Evolutionary conservation across 306 rosid species (phyloP).

Genomic region (Ormosia semicastrata): DNA sequence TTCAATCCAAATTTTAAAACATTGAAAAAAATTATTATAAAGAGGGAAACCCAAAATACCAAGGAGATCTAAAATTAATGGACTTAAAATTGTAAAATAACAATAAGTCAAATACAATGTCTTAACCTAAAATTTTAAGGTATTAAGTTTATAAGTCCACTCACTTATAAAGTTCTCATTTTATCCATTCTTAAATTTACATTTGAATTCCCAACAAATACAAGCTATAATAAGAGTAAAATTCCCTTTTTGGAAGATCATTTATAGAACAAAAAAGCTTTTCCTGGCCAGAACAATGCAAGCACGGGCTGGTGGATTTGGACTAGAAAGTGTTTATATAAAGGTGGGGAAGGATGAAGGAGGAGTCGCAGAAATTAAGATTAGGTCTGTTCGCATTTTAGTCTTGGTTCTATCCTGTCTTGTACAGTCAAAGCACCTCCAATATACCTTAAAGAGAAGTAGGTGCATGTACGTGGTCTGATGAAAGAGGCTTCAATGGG

Average conservation of each 20-base stretch:
- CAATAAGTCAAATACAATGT: too few relatives aligned
- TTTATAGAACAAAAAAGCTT: constrained; percentile 86
- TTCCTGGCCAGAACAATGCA: constrained; percentile 83
- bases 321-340: constrained; percentile 73
- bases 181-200: too few relatives aligned
- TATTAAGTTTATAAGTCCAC: too few relatives aligned
- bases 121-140: too few relatives aligned
- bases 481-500: constrained; percentile 93
- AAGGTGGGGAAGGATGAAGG: constrained; percentile 67
- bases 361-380: constrained; percentile 57
- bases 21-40: too few relatives aligned
- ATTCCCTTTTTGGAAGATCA: constrained; percentile 60
- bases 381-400: constrained; percentile 80
- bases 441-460: constrained; percentile 79
- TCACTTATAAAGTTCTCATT: too few relatives aligned
- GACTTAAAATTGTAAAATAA: too few relatives aligned
- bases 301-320: constrained; percentile 86
- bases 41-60: too few relatives aligned
- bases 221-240: too few relatives aligned
- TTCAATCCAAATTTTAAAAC: too few relatives aligned
- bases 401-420: constrained; percentile 81
- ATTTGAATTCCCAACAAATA: too few relatives aligned
- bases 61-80: too few relatives aligned
- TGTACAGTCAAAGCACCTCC: constrained; percentile 92
- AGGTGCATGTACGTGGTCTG: constrained; percentile 41